phyloP scores from a whole-genome alignment of 768 basidiomycete species.

The Neoboletus subvelutipes region DNA sequence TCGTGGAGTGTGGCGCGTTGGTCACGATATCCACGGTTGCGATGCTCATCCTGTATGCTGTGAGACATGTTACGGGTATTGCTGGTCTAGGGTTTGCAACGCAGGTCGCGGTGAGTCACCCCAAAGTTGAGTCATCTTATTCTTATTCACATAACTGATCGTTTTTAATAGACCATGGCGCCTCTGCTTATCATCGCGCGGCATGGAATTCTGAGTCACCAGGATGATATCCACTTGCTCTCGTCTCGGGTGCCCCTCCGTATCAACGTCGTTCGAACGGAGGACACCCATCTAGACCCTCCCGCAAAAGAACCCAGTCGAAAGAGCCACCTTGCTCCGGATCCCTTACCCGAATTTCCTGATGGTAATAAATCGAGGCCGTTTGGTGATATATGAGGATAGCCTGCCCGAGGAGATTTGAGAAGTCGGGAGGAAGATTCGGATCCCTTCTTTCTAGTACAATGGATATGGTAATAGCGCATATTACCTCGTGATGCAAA shows the following conservation, averaged over 20 bases:
- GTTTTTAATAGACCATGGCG: slow-evolving; percentile 7
- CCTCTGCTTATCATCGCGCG: slow-evolving; percentile 22
- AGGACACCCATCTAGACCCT: slow-evolving; percentile 8
- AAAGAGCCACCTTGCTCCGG: background rate
- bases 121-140: background rate
- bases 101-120: slow-evolving; percentile 18
- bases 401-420: too few species aligned
- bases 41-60: slow-evolving; percentile 15
- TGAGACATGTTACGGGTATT: slow-evolving; percentile 3
- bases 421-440: background rate
- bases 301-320: background rate
- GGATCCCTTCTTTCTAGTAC: too few species aligned
- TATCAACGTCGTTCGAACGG: slow-evolving; percentile 11
- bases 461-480: too few species aligned
- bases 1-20: slow-evolving; percentile 24
- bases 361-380: background rate
- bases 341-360: background rate
- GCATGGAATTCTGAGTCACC: slow-evolving; percentile 11
- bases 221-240: background rate
- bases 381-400: slow-evolving; percentile 5
- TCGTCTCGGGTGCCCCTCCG: slow-evolving; percentile 16
- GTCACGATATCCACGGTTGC: slow-evolving; percentile 15
- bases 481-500: too few species aligned
- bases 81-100: slow-evolving; percentile 21
- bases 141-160: background rate